Evolutionary conservation across 371 early-diverging fungal species (phyloP).

Genomic region (Scutellospora calospora): DNA sequence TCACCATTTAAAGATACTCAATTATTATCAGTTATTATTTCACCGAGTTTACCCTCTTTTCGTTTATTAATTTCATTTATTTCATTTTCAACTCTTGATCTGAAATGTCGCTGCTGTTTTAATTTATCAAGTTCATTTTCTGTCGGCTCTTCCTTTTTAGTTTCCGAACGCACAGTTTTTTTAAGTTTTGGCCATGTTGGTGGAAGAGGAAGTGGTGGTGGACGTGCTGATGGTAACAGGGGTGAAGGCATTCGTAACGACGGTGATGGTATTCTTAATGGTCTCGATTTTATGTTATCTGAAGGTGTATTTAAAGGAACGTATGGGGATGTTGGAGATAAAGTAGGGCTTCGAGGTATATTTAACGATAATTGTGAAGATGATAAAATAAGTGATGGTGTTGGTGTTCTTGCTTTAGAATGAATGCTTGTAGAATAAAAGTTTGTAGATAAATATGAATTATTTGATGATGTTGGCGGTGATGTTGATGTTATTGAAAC

Average conservation of each 20-base stretch:
- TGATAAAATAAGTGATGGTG: not conserved
- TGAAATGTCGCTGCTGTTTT: no score
- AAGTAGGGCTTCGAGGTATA: not conserved
- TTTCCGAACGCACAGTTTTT: conserved; percentile 13
- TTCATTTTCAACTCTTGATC: no score
- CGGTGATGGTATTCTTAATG: not conserved
- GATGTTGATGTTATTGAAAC: not conserved
- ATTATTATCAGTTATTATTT: no score
- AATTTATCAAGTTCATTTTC: no score
- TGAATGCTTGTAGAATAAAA: not conserved
- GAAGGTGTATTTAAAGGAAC: not conserved
- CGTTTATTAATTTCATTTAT: no score
- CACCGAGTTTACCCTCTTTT: no score
- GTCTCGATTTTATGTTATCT: not conserved
- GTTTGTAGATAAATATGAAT: not conserved
- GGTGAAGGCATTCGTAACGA: not conserved
- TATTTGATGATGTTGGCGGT: not conserved
- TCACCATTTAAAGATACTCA: no score
- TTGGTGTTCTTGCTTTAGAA: not conserved
- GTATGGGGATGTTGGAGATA: not conserved
- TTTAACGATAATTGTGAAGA: not conserved
- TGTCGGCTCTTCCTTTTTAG: conserved; percentile 1
- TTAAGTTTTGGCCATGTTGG: conserved; percentile 23
- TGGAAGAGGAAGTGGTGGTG: conserved; percentile 39
- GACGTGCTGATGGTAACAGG: not conserved